Evolutionary conservation across 2,329 filamentous ascomycete genomes (phyloP), one percentile per base, ranked within the genome.

Genomic region (Thyridium curvatum): DNA sequence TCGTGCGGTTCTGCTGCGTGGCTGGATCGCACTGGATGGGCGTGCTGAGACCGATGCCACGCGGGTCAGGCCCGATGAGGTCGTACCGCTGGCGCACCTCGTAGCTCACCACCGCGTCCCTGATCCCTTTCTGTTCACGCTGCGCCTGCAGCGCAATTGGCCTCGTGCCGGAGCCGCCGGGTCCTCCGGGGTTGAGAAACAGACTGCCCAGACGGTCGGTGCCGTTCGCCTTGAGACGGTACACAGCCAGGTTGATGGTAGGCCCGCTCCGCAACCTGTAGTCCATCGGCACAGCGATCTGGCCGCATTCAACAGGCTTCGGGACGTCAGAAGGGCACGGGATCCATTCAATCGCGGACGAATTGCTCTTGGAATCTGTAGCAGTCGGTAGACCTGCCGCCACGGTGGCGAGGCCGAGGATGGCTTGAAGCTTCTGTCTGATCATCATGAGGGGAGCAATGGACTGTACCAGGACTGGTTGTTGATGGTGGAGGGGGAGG

Each of bases 51-150:
- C 64, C 65, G 18, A 64, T 58, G 12, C 67, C 67, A 3, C 66
- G 58, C 1, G 65, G 66, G 41, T 69, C 66, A 2, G 66, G 49
- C 3, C 61, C 66, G 34, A 69, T 59, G 15, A 69, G 49, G 45
- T 69, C 66, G 49, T 65, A 69, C 35, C 44, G 38, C 40, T 55
- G 51, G 18, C 50, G 41, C 17, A 61, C 47, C 26, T 46, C 46
- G 15, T 50, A 42, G 29, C 50, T 51, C 15, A 58, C 33, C 8
- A 47, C 32, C 8, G 16, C 21, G 21, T 26, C 10, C 21, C 21
- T 26, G 21, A 26, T 26, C 21, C 21, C 21, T 6, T 10, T 26
- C 21, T 26, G 21, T 10, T 26, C 21, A 10, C 21, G 38, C 7
- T 49, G 40, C 13, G 44, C 33, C 5, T 18, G 14, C 3, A 39